phyloP scores from a whole-genome alignment of 2,329 filamentous ascomycete genomes.

The Phoma sp. region DNA sequence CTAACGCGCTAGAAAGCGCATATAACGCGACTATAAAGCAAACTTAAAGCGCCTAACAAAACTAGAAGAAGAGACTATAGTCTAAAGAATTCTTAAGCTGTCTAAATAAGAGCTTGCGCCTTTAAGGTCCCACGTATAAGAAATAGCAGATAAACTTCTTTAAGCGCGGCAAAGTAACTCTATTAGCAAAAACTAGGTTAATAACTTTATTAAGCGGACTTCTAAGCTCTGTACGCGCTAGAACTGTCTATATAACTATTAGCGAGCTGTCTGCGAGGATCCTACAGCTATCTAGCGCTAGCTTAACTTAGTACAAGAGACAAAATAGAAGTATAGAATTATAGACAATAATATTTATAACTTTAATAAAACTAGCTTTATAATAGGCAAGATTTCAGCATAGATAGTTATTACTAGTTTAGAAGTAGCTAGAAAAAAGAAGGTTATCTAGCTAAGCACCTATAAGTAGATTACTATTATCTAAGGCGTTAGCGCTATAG shows the following conservation, averaged over 20 bases:
- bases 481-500: no score
- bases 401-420: no score
- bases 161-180: background rate
- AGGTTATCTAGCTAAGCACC: no score
- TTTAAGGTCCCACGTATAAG: slow-evolving; percentile 14
- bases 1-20: background rate
- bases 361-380: no score
- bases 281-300: slow-evolving; percentile 14
- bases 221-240: no score
- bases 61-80: slow-evolving; percentile 15
- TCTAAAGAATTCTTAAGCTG: background rate
- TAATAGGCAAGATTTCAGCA: no score
- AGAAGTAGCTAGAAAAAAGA: no score
- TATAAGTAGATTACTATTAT: no score
- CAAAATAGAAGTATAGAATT: slow-evolving; percentile 15
- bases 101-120: slow-evolving; percentile 1
- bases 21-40: background rate
- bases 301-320: slow-evolving; percentile 2
- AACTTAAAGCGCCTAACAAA: slow-evolving; percentile 2
- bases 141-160: slow-evolving; percentile 23
- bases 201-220: no score
- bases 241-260: no score
- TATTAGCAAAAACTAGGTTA: no score
- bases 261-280: no score
- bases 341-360: slow-evolving; percentile 21